Base-by-base conservation (phyloP, 371 early-diverging fungal genomes). In the Lichtheimia corymbifera region DNA sequence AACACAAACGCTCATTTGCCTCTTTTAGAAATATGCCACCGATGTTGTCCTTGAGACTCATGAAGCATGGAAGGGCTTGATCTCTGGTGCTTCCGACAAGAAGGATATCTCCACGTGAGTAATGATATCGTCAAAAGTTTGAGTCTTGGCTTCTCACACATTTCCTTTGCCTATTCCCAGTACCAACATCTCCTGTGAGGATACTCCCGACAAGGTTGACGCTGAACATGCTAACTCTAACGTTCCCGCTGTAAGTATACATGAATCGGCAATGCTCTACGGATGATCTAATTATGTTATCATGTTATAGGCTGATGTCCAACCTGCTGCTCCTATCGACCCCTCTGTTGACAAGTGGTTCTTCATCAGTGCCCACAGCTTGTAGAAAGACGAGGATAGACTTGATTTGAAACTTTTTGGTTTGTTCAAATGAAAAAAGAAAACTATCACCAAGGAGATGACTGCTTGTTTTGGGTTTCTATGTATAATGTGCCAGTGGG, bases 271-370 rank as follows among this genome's bases (percentile, higher is more conserved):
- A 2, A 35, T 35, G 11, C 35, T 35, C 35, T 0, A 35, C 11
- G 9, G 2, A 35, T 35, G 35, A 35, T 35, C 35, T 35, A 35
- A 35, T 11, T 75, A 61, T 47, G 47, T 20, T 55, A 15, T 40
- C 22, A 24, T 61, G 35, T 0, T 41, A 42, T 67, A 74, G 76
- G 74, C 65, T 22, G 61, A 72, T 55, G 63, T 63, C 54, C 68
- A 79, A 66, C 62, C 80, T 57, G 75, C 81, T 68, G 87, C 86
- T 41, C 73, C 79, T 60, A 85, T 88, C 66, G 88, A 92, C 63
- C 78, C 87, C 61, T 84, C 87, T 44, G 88, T 97, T 68, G 94
- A 95, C 89, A 97, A 97, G 90, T 97, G 97, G 97, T 97, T 95
- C 90, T 97, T 90, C 85, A 90, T 96, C 73, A 89, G 90, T 45